Percentiles rank a stretch among this genome's conserved stretches.
These are phyloP conservation scores for Angophora floribunda DNA, from an alignment of 345 rosid species.

Conservation along the genomic window DNA sequence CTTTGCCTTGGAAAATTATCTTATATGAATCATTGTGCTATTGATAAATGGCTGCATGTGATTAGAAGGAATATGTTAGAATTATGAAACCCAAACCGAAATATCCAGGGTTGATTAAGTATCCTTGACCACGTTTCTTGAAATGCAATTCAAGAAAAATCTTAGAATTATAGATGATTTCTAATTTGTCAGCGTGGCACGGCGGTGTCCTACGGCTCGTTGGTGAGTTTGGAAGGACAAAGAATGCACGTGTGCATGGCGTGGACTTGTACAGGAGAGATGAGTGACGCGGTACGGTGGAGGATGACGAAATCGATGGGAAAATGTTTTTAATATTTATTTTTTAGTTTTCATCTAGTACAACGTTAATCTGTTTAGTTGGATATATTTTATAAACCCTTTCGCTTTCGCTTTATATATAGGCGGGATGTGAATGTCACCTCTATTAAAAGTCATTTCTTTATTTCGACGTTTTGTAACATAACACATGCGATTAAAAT, in stretches of 20 bases:
- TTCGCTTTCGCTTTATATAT: not conserved
- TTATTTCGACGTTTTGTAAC: not conserved
- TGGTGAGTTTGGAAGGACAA: not conserved
- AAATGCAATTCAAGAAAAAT: not conserved
- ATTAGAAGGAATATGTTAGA: not conserved
- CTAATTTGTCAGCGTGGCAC: not conserved
- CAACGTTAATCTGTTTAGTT: not conserved
- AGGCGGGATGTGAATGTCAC: not conserved
- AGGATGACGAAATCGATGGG: not conserved
- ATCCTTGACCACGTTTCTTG: not conserved
- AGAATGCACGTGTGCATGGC: not conserved
- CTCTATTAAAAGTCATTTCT: not conserved
- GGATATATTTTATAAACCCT: not conserved
- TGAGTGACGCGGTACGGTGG: not conserved
- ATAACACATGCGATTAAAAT: not conserved
- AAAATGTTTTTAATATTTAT: not conserved
- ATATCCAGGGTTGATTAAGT: not conserved
- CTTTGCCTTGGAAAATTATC: too few relatives aligned
- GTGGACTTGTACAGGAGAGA: not conserved
- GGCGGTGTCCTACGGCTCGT: not conserved
- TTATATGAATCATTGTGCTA: not conserved
- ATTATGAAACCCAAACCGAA: not conserved
- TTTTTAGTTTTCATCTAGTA: not conserved
- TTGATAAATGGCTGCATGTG: rapidly evolving
- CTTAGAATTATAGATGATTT: not conserved